phyloP scores from a whole-genome alignment of 2,329 filamentous ascomycete genomes.

The Fonsecaea multimorphosa region DNA sequence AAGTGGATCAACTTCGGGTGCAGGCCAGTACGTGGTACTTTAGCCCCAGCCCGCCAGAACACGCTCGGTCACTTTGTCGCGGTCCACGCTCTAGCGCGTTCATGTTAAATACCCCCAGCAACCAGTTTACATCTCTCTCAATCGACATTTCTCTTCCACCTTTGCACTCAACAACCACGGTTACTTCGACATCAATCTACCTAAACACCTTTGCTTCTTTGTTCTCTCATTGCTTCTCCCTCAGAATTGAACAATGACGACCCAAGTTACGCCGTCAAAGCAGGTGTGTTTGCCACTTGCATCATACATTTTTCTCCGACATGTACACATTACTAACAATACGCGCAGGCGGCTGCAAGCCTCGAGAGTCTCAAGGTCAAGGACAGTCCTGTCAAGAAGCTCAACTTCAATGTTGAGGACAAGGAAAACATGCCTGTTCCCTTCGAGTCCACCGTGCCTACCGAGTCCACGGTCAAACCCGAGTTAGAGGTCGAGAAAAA shows the following conservation, averaged over 20 bases:
- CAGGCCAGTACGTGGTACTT: background rate
- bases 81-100: constrained; percentile 22
- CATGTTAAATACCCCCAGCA: constrained; percentile 21
- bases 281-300: constrained; percentile 63
- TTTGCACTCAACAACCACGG: constrained; percentile 24
- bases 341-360: constrained; percentile 76
- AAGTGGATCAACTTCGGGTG: constrained; percentile 12
- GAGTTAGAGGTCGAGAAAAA: constrained; percentile 64
- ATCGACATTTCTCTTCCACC: constrained; percentile 30
- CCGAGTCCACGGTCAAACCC: constrained; percentile 58
- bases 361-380: constrained; percentile 87
- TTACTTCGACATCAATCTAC: constrained; percentile 12
- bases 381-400: constrained; percentile 88
- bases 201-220: constrained; percentile 26
- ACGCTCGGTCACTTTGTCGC: constrained; percentile 13
- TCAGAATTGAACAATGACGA: constrained; percentile 67
- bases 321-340: constrained; percentile 49
- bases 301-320: constrained; percentile 44
- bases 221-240: constrained; percentile 25
- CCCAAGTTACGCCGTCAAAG: constrained; percentile 76
- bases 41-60: constrained; percentile 2
- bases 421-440: constrained; percentile 78
- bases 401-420: constrained; percentile 70
- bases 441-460: constrained; percentile 59
- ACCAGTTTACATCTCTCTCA: constrained; percentile 24